These are phyloP conservation scores for Darksidea phi DNA, from an alignment of 495 filamentous ascomycete species.

Conservation along the genomic window DNA sequence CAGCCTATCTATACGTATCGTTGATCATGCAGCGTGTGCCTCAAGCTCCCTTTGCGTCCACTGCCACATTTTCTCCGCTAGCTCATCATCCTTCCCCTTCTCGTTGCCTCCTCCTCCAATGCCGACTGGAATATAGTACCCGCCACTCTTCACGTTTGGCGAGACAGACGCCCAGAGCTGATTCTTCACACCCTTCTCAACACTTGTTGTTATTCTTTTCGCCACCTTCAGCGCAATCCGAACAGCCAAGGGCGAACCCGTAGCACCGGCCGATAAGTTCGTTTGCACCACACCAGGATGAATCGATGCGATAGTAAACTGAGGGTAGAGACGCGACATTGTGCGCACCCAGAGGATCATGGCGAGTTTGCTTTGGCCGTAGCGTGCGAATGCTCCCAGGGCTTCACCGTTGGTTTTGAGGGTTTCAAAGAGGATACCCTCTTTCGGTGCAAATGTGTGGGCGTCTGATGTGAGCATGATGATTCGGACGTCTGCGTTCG, in stretches of 20 bases:
- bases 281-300: conserved; percentile 23
- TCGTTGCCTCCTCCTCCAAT: conserved; percentile 3
- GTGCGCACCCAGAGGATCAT: conserved; percentile 10
- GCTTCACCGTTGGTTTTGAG: not conserved
- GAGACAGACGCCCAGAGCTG: conserved; percentile 25
- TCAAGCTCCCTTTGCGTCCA: conserved; percentile 35
- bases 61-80: conserved; percentile 26
- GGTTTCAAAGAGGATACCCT: conserved; percentile 23
- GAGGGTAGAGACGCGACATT: conserved; percentile 5
- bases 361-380: conserved; percentile 27
- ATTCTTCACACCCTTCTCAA: conserved; percentile 22
- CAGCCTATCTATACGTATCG: too few relatives aligned
- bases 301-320: conserved; percentile 12
- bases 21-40: too few relatives aligned
- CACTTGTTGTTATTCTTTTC: not conserved
- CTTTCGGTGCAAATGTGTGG: conserved; percentile 6
- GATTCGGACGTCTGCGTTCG: conserved; percentile 22
- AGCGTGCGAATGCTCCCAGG: not conserved
- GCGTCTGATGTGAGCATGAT: conserved; percentile 17
- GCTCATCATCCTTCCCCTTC: conserved; percentile 6
- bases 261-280: not conserved
- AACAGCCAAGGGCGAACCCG: not conserved
- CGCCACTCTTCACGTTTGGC: conserved; percentile 15
- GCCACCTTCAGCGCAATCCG: conserved; percentile 8
- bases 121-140: conserved; percentile 31